phyloP scores from a whole-genome alignment of 192 early-diverging fungal species.

The Coemansia reversa region DNA sequence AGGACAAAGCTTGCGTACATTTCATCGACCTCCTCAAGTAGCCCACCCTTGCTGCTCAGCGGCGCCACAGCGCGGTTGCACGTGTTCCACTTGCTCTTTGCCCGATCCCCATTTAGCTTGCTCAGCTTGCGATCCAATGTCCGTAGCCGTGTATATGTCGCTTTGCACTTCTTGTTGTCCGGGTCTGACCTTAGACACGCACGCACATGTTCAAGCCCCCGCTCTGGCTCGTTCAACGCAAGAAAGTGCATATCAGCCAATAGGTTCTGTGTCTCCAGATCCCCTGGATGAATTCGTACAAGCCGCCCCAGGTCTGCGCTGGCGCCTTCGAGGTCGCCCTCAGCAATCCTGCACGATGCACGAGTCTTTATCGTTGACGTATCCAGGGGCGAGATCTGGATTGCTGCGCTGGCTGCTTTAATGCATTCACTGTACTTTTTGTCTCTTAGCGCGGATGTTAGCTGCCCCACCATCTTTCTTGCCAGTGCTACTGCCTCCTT shows the following conservation, averaged over 20 bases:
- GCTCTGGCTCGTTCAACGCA: conserved; percentile 66
- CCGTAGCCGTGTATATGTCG: conserved; percentile 68
- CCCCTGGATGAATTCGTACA: conserved; percentile 69
- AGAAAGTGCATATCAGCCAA: conserved; percentile 74
- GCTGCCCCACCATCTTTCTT: conserved; percentile 34
- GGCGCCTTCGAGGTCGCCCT: conserved; percentile 81
- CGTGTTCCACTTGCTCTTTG: conserved; percentile 60
- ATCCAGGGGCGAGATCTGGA: conserved; percentile 58
- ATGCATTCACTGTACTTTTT: conserved; percentile 61
- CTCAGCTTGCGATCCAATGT: conserved; percentile 70
- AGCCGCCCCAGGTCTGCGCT: conserved; percentile 76
- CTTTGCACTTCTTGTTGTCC: conserved; percentile 88
- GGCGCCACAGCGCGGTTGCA: conserved; percentile 45
- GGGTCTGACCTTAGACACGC: conserved; percentile 89
- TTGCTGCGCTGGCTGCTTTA: conserved; percentile 53
- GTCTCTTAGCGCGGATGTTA: conserved; percentile 38
- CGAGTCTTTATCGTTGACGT: conserved; percentile 61
- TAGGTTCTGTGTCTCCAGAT: conserved; percentile 60
- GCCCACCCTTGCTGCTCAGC: conserved; percentile 32
- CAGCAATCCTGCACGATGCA: conserved; percentile 70
- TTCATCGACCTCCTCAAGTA: conserved; percentile 36
- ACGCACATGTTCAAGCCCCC: conserved; percentile 69
- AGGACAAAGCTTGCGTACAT: conserved; percentile 36
- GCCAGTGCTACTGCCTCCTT: conserved; percentile 50
- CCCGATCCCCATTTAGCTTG: conserved; percentile 58